A percentile compares a stretch with the other conserved stretches of the same genome.
Conservation (phyloP, 2,329 filamentous ascomycete genomes). For the Venturia aucupariae region DNA sequence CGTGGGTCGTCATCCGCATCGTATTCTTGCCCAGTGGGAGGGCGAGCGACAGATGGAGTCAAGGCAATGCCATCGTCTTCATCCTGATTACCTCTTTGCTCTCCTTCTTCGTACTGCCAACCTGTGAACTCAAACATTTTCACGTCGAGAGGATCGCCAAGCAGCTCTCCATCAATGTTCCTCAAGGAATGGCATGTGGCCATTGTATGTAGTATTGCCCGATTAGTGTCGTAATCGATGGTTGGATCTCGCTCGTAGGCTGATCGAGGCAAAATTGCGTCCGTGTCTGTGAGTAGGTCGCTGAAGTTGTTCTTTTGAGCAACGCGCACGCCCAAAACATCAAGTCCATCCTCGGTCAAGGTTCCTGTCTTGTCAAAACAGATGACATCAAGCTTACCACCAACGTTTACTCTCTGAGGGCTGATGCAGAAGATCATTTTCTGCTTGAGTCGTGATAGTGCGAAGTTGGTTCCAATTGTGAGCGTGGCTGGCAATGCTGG, state of each 20-base stretch:
- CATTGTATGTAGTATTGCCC: conserved; percentile 83
- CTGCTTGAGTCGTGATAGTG: conserved; percentile 71
- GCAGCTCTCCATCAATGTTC: conserved; percentile 74
- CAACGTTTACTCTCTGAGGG: conserved; percentile 92
- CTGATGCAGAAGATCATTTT: conserved; percentile 97
- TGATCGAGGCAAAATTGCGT: conserved; percentile 47
- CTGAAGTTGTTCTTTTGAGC: conserved; percentile 64
- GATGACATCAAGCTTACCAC: conserved; percentile 88
- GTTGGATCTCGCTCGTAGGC: conserved; percentile 50
- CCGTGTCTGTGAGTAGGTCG: conserved; percentile 61
- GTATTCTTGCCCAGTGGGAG: conserved; percentile 55
- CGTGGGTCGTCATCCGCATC: conserved; percentile 43
- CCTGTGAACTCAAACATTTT: conserved; percentile 98
- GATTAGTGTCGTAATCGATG: conserved; percentile 51
- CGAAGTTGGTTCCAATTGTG: conserved; percentile 95
- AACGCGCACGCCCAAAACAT: conserved; percentile 80
- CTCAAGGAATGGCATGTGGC: conserved; percentile 91
- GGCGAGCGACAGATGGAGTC: conserved; percentile 79
- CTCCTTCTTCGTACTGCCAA: conserved; percentile 87
- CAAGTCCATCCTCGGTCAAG: conserved; percentile 88
- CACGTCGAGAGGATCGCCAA: conserved; percentile 88
- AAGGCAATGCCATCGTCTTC: conserved; percentile 64
- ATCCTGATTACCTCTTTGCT: conserved; percentile 57
- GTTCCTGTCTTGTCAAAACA: conserved; percentile 99
- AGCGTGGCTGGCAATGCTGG: conserved; percentile 89